Percentiles rank a stretch among this genome's conserved stretches.
Conservation (phyloP, 805 yeast genomes). For the Scheffersomyces ergatensis region DNA sequence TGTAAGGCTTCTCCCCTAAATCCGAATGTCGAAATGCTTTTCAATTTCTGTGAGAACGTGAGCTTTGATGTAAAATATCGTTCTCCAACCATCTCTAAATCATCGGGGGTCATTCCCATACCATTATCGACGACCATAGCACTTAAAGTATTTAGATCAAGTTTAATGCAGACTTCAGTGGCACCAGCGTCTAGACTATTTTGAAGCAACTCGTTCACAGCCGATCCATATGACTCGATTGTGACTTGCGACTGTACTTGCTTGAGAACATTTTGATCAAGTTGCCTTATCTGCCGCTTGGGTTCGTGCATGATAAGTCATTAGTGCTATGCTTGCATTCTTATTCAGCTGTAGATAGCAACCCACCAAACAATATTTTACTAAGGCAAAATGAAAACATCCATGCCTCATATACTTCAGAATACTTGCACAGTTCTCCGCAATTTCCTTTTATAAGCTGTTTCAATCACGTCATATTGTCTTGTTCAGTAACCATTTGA, state of each 20-base stretch:
- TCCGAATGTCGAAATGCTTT: slow-evolving; percentile 48
- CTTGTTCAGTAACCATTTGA: no score
- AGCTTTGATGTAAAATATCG: slow-evolving; percentile 59
- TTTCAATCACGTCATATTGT: no score
- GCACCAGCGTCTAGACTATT: slow-evolving; percentile 60
- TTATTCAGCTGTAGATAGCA: no score
- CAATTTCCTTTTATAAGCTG: no score
- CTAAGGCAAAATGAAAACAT: no score
- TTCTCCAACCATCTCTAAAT: slow-evolving; percentile 46
- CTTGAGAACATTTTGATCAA: slow-evolving; percentile 8
- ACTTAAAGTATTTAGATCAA: slow-evolving; percentile 30
- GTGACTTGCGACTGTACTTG: slow-evolving; percentile 29
- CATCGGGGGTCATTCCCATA: slow-evolving; percentile 53
- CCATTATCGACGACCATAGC: slow-evolving; percentile 67
- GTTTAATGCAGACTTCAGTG: slow-evolving; percentile 25
- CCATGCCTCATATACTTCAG: no score
- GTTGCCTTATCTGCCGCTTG: slow-evolving; percentile 6
- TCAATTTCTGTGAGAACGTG: slow-evolving; percentile 32
- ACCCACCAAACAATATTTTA: no score
- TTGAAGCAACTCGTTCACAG: slow-evolving; percentile 48
- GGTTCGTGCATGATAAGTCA: no score
- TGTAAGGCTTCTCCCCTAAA: slow-evolving; percentile 72
- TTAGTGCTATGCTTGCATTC: no score
- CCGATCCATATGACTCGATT: slow-evolving; percentile 36
- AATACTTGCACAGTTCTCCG: no score